phyloP scores from a whole-genome alignment of 2,329 filamentous ascomycete genomes.

The Tolypocladium tundrense region DNA sequence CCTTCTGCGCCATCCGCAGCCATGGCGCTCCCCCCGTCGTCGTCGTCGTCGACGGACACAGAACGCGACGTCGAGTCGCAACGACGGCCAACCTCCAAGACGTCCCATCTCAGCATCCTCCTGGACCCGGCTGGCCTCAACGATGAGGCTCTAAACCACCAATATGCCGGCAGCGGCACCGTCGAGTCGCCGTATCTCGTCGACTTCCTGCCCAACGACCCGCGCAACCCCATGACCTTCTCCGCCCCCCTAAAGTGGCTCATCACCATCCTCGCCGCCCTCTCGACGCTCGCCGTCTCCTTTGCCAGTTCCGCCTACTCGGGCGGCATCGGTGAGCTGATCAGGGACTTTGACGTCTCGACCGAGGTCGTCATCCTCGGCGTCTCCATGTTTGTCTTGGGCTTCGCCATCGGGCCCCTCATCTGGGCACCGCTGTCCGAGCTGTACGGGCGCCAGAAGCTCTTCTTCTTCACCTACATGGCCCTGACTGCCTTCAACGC shows the following conservation, averaged over 20 bases:
- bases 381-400: constrained; percentile 54
- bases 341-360: constrained; percentile 41
- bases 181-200: constrained; percentile 57
- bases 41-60: constrained; percentile 14
- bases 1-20: neutral
- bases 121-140: constrained; percentile 48
- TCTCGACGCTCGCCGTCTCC: constrained; percentile 58
- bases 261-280: constrained; percentile 51
- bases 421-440: constrained; percentile 59
- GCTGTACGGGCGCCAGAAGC: constrained; percentile 48
- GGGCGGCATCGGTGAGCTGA: constrained; percentile 43
- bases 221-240: constrained; percentile 56
- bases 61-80: constrained; percentile 33
- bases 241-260: constrained; percentile 50
- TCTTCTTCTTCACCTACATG: constrained; percentile 50
- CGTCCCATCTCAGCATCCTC: constrained; percentile 42
- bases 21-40: constrained; percentile 4
- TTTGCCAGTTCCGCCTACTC: constrained; percentile 61
- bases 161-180: constrained; percentile 53
- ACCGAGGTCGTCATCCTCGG: constrained; percentile 48
- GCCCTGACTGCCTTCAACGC: constrained; percentile 52
- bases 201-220: constrained; percentile 56
- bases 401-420: constrained; percentile 51
- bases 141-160: constrained; percentile 41
- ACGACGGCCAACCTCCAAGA: constrained; percentile 16